Evolutionary conservation across 441 rosid genomes (phyloP), one percentile per base, ranked within the genome.

Genomic region (Erodium texanum): DNA sequence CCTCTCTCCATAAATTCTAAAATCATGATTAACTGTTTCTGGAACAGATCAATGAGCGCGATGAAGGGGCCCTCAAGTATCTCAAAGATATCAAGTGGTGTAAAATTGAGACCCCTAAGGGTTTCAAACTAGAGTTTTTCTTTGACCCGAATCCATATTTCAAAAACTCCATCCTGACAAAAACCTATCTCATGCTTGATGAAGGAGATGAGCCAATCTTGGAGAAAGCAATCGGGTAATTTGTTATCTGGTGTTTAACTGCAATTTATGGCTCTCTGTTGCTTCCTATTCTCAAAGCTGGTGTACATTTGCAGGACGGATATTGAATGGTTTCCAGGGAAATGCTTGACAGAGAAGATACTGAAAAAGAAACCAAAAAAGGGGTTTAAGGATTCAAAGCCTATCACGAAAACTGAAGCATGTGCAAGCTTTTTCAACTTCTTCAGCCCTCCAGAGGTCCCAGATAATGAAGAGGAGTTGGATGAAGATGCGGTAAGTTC

Each of bases 371-470:
- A 87, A 80, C 96, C 90, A 4, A 88, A 85, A 84, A 88, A 88
- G 72, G 98, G 94, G 71, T 85, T 96, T 9, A 92, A 87, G 81
- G 88, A 89, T 77, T 83, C 90, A 3, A 94, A 92, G 74, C 93
- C 92, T 0, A 85, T 92, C 20, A 88, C 92, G 4, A 88, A 94
- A 79, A 87, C 90, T 23, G 96, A 89, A 75, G 88, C 82, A 3
- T 87, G 92, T 78, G 92, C 86, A 45, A 94, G 97, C 73, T 94
- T 94, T 70, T 94, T 94, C 77, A 88, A 88, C 82, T 94, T 94
- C 77, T 89, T 91, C 54, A 87, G 64, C 68, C 99, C 99, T 36
- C 99, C 97, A 43, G 82, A 89, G 79, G 89, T 89, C 32, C 99
- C 97, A 1, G 97, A 87, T 0, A 93, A 89, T 2, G 93, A 85